Evolutionary conservation across 2,329 filamentous ascomycete genomes (phyloP), one percentile per base, ranked within the genome.

Genomic region (Neofusicoccum ribis): DNA sequence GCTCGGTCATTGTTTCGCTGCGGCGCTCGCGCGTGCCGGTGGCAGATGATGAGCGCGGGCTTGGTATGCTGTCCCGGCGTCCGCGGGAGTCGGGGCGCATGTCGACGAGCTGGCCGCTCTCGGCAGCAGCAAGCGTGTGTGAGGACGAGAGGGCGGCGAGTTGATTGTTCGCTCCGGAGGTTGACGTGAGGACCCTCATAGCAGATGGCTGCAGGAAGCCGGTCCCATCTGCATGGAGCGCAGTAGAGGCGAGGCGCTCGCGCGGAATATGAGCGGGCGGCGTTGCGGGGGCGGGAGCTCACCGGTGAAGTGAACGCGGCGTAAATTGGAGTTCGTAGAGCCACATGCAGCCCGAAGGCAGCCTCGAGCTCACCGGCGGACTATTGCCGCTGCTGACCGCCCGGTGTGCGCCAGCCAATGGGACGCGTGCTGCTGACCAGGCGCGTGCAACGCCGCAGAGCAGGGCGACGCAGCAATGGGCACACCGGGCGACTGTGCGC

Each of bases 161-260:
- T 17, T 52, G 61, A 47, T 60, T 23, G 31, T 60, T 60, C 56
- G 56, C 43, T 43, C 56, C 61, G 14, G 61, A 54, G 50, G 61
- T 47, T 27, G 61, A 47, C 31, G 41, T 64, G 61, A 56, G 61
- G 17, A 64, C 61, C 61, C 61, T 64, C 61, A 64, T 64, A 51
- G 60, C 49, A 52, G 23, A 37, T 36, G 23, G 41, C 43, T 6
- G 56, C 27, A 27, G 31, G 43, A 11, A 36, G 61, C 6, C 31
- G 39, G 27, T 46, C 61, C 56, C 61, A 64, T 64, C 51, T 56
- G 61, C 49, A 12, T 17, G 15, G 51, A 52, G 39, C 43, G 50
- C 49, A 27, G 39, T 15, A 46, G 37, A 34, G 49, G 36, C 27
- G 27, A 15, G 56, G 41, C 56, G 56, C 56, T 37, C 17, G 56